Base-by-base conservation (phyloP, 805 yeast species). In the Spathaspora arborariae region DNA sequence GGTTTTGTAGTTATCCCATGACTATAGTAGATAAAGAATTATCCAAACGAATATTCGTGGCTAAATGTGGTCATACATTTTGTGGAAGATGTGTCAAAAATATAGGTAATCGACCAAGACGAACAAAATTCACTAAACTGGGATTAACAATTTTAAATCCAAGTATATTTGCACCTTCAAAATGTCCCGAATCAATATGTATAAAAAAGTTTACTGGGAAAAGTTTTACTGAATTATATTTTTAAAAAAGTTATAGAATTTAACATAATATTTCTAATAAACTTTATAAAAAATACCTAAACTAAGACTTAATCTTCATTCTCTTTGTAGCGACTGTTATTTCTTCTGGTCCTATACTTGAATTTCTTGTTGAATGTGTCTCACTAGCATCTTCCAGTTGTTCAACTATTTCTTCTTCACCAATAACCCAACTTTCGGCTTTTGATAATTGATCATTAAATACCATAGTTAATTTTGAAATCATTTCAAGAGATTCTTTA, bases 401-500 rank as follows among this genome's bases (percentile, higher is more conserved):
- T 3, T 58, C 39, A 15, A 26, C 36, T 4, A 16, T 9, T 64
- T 51, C 58, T 57, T 46, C 57, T 63, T 78, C 64, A 53, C 78
- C 63, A 55, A 74, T 65, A 4, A 81, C 79, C 97, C 97, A 92
- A 20, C 75, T 70, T 62, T 94, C 97, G 1, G 97, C 97, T 53
- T 84, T 82, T 41, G 80, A 84, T 45, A 92, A 71, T 43, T 90
- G 90, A 41, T 87, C 91, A 59, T 87, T 92, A 55, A 95, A 89
- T 5, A 91, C 91, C 43, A 76, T 77, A 53, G 90, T 89, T 16
- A 92, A 84, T 47, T 86, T 85, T 36, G 84, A 77, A 33, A 92
- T 84, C 89, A 91, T 87, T 38, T 86, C 94, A 41, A 92, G 68
- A 0, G 96, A 84, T 63, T 94, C 99, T 53, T 85, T 85, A 0